These are phyloP conservation scores for Ulvella scutata DNA, from an alignment of 139 green algal genomes.

Conservation along the genomic window DNA sequence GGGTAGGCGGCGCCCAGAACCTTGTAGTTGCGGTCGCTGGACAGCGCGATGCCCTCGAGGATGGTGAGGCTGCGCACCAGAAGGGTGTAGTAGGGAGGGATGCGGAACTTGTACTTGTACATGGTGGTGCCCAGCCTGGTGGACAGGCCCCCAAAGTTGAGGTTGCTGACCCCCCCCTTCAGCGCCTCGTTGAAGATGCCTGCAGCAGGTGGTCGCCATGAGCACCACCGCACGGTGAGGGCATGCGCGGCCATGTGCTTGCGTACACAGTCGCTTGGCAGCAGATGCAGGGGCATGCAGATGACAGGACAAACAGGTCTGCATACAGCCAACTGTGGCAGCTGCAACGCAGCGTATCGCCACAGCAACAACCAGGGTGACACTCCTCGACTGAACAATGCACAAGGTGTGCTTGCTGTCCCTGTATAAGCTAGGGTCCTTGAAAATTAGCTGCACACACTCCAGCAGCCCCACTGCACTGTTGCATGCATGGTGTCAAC, in stretches of 20 bases:
- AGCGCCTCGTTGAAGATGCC: conserved; percentile 65
- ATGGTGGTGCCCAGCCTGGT: conserved; percentile 59
- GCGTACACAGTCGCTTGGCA: background rate
- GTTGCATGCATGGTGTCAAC: too few species aligned
- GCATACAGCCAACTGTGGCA: too few species aligned
- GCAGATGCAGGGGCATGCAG: background rate
- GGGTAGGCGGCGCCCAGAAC: conserved; percentile 69
- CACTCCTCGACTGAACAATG: too few species aligned
- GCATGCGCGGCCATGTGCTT: too few species aligned
- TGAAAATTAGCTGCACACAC: too few species aligned
- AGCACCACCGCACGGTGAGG: too few species aligned
- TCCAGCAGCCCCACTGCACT: too few species aligned
- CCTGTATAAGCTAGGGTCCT: too few species aligned
- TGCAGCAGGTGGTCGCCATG: too few species aligned
- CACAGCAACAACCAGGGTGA: too few species aligned
- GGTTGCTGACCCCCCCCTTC: conserved; percentile 56
- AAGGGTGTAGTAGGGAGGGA: conserved; percentile 82
- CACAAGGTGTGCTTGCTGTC: too few species aligned
- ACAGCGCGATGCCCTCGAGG: conserved; percentile 81
- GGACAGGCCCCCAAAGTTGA: conserved; percentile 50
- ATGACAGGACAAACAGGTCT: background rate
- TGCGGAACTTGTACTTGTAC: conserved; percentile 69
- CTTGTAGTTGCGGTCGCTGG: conserved; percentile 77
- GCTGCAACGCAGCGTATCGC: too few species aligned
- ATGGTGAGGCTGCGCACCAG: conserved; percentile 67